These are phyloP conservation scores for Asterophora lycoperdoides DNA, from an alignment of 768 basidiomycete genomes.

Conservation along the genomic window DNA sequence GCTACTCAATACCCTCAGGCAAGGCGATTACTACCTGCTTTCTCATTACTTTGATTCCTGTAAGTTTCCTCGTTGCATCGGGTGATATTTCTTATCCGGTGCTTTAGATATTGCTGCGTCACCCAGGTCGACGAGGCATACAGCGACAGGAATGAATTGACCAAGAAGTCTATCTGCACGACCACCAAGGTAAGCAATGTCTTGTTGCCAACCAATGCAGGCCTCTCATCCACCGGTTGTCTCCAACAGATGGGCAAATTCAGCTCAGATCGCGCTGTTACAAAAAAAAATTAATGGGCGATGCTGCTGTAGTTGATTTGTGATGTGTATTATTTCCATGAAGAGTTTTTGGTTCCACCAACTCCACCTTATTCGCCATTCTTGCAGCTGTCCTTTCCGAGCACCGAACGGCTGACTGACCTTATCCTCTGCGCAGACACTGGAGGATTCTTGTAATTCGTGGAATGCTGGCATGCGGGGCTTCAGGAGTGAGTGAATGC, in stretches of 20 bases:
- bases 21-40: constrained; percentile 75
- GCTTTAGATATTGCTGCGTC: constrained; percentile 71
- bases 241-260: constrained; percentile 90
- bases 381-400: constrained; percentile 14
- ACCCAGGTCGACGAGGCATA: constrained; percentile 88
- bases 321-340: no score
- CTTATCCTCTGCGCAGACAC: constrained; percentile 25
- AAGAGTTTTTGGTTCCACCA: constrained; percentile 25
- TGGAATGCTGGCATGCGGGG: constrained; percentile 26
- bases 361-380: constrained; percentile 38
- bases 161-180: constrained; percentile 84
- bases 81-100: not conserved
- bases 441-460: constrained; percentile 37
- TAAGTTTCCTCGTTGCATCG: constrained; percentile 29
- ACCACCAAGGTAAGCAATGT: constrained; percentile 55
- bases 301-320: no score
- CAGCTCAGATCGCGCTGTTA: constrained; percentile 92
- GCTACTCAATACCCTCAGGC: constrained; percentile 69
- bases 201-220: not conserved
- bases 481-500: constrained; percentile 17
- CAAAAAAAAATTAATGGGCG: no score
- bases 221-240: not conserved
- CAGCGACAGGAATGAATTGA: constrained; percentile 80
- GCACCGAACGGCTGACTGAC: constrained; percentile 1
- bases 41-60: constrained; percentile 95